These are phyloP conservation scores for Sporisorium reilianum DNA, from an alignment of 1,284 basidiomycete genomes.

Conservation along the genomic window DNA sequence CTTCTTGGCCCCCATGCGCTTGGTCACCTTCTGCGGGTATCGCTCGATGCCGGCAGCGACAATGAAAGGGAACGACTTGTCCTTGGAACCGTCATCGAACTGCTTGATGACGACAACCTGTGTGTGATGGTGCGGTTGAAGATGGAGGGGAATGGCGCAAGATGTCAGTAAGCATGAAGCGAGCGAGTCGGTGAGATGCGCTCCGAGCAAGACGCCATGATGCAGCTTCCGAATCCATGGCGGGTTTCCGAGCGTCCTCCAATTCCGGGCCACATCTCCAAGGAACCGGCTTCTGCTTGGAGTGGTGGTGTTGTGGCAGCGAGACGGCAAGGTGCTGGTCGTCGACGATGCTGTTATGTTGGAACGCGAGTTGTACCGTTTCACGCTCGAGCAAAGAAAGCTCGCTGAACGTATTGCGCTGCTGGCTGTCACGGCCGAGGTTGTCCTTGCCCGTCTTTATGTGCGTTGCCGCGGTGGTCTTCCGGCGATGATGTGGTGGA, in stretches of 20 bases:
- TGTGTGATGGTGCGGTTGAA: background rate
- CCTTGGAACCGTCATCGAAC: slow-evolving; percentile 69
- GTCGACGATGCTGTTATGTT: too few relatives aligned
- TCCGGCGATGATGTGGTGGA: too few relatives aligned
- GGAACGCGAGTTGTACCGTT: too few relatives aligned
- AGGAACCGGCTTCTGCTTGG: too few relatives aligned
- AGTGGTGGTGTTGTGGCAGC: background rate
- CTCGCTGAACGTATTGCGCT: too few relatives aligned
- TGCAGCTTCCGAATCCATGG: slow-evolving; percentile 16
- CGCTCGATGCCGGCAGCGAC: slow-evolving; percentile 69
- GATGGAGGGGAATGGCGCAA: background rate
- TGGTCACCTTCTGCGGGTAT: slow-evolving; percentile 69
- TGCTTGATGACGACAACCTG: slow-evolving; percentile 70
- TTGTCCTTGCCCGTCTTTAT: background rate
- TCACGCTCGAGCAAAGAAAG: too few relatives aligned
- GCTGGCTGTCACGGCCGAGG: too few relatives aligned
- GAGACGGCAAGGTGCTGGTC: background rate
- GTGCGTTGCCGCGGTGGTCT: background rate
- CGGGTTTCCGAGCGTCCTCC: too few relatives aligned
- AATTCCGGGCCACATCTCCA: too few relatives aligned
- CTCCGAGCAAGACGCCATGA: slow-evolving; percentile 3
- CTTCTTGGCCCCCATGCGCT: slow-evolving; percentile 69
- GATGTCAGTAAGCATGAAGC: slow-evolving; percentile 13
- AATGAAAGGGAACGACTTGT: slow-evolving; percentile 67
- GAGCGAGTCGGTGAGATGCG: background rate